Conservation (phyloP, 2,329 filamentous ascomycete genomes). For the Daldinia sp. region DNA sequence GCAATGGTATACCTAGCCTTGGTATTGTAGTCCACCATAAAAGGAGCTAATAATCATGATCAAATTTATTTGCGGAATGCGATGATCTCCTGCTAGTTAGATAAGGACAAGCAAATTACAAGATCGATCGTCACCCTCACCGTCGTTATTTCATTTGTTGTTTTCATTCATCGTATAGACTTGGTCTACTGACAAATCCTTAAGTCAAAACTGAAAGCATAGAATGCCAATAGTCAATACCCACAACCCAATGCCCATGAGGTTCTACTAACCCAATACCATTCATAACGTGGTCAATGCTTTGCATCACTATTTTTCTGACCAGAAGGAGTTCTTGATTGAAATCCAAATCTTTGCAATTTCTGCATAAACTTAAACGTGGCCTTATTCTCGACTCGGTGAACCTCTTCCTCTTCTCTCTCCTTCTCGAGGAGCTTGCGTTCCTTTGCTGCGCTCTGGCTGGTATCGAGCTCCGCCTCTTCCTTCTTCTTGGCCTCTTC, state of each 20-base stretch:
- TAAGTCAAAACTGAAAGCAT: too few relatives aligned
- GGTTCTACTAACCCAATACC: slow-evolving; percentile 1
- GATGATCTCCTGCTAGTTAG: too few relatives aligned
- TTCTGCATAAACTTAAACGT: slow-evolving; percentile 57
- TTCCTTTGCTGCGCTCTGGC: slow-evolving; percentile 68
- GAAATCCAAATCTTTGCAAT: slow-evolving; percentile 58
- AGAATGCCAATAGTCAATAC: slow-evolving; percentile 23
- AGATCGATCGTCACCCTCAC: too few relatives aligned
- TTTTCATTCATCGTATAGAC: too few relatives aligned
- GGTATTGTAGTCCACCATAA: too few relatives aligned
- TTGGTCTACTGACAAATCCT: too few relatives aligned
- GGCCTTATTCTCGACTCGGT: slow-evolving; percentile 54
- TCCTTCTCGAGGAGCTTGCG: slow-evolving; percentile 58
- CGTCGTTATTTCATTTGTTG: too few relatives aligned
- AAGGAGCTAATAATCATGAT: too few relatives aligned
- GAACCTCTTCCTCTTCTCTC: slow-evolving; percentile 48
- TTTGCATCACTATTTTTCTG: slow-evolving; percentile 26
- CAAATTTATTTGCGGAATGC: too few relatives aligned
- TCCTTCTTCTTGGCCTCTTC: slow-evolving; percentile 68
- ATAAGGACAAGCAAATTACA: too few relatives aligned
- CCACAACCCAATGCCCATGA: background rate
- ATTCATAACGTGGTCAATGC: slow-evolving; percentile 18
- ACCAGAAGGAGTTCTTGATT: slow-evolving; percentile 47
- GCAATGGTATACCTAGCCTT: too few relatives aligned
- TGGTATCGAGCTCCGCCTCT: slow-evolving; percentile 71